Evolutionary conservation across 2,329 filamentous ascomycete genomes (phyloP).

Genomic region (Colletotrichum siamense): DNA sequence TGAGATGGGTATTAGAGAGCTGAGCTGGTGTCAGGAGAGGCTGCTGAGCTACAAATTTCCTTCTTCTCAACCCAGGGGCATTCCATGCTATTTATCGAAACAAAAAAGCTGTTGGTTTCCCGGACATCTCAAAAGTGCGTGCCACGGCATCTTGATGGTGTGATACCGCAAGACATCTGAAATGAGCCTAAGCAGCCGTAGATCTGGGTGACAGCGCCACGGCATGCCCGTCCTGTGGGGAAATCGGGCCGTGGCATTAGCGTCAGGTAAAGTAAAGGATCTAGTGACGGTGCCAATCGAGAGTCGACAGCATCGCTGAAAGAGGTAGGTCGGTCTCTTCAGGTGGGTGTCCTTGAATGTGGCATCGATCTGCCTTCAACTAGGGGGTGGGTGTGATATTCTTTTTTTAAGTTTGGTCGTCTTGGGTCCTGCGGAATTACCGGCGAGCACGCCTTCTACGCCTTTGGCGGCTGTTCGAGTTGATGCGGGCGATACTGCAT

Average conservation of each 20-base stretch:
- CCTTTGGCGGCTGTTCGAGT: not conserved
- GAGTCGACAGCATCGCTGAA: not conserved
- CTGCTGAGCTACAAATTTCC: not conserved
- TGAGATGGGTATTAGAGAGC: not conserved
- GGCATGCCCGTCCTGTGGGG: constrained; percentile 14
- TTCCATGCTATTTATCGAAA: not conserved
- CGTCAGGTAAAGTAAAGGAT: not conserved
- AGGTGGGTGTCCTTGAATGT: not conserved
- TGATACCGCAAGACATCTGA: constrained; percentile 1
- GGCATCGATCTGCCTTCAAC: not conserved
- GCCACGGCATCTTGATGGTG: constrained; percentile 1
- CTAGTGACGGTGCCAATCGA: not conserved
- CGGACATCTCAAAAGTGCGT: not conserved
- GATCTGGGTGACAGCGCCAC: not conserved
- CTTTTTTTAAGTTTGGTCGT: not conserved
- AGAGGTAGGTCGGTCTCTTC: not conserved
- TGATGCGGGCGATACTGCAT: not conserved
- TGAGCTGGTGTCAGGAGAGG: not conserved
- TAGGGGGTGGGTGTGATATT: not conserved
- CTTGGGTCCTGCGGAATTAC: not conserved
- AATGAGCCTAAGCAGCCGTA: not conserved
- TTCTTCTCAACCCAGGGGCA: not conserved
- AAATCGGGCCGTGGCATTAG: not conserved
- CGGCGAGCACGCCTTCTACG: not conserved
- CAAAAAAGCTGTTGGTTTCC: not conserved